These are phyloP conservation scores for Rhodosporidiobolus odoratus DNA, from an alignment of 768 basidiomycete species.

Conservation along the genomic window DNA sequence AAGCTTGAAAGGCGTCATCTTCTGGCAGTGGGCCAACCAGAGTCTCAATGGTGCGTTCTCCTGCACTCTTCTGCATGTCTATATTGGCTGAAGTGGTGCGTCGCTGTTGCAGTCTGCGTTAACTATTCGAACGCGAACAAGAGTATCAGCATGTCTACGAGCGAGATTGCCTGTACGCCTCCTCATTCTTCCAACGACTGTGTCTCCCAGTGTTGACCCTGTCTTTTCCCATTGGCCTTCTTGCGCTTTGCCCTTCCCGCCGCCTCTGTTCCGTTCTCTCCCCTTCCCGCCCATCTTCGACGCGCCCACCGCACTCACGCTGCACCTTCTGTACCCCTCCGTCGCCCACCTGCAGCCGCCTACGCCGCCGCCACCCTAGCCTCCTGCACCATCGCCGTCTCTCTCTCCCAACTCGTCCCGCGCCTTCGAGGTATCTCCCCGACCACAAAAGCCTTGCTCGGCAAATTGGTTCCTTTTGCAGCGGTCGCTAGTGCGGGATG, in stretches of 20 bases:
- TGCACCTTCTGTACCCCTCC: neutral
- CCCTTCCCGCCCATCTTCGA: neutral
- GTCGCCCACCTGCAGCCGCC: conserved; percentile 42
- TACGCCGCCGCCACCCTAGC: conserved; percentile 49
- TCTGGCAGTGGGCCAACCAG: conserved; percentile 49
- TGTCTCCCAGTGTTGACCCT: neutral
- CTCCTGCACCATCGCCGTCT: conserved; percentile 49
- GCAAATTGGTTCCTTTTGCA: conserved; percentile 46
- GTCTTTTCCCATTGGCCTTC: neutral
- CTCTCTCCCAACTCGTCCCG: conserved; percentile 47
- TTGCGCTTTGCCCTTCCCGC: neutral
- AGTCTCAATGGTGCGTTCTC: conserved; percentile 47
- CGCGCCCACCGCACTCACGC: no score
- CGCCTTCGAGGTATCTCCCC: conserved; percentile 35
- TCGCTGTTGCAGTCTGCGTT: conserved; percentile 35
- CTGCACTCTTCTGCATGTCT: neutral
- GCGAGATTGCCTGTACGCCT: conserved; percentile 45
- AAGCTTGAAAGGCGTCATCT: conserved; percentile 39
- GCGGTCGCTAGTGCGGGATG: conserved; percentile 49
- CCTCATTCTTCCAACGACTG: neutral
- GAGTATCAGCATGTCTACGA: conserved; percentile 47
- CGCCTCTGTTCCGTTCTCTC: neutral
- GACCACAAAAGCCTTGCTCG: conserved; percentile 30
- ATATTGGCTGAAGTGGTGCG: neutral
- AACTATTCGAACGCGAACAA: conserved; percentile 51